Conservation (phyloP, 371 early-diverging fungal genomes). For the Batkoa obscura region DNA sequence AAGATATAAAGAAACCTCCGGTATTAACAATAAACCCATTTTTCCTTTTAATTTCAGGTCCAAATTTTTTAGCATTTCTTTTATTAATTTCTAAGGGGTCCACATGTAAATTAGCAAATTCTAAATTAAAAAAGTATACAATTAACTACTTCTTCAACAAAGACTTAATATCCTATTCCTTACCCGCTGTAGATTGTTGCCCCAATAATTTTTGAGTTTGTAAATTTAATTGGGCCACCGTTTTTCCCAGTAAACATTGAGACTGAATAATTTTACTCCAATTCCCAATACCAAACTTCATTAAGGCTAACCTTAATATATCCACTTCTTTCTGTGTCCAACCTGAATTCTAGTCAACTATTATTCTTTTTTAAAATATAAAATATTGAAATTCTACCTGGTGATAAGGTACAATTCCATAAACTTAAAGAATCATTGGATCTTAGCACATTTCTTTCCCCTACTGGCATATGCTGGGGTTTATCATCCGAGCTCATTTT, state of each 20-base stretch:
- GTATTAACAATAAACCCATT: constrained; percentile 80
- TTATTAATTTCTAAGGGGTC: constrained; percentile 68
- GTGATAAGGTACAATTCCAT: constrained; percentile 84
- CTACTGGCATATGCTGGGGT: constrained; percentile 72
- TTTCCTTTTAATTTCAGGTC: constrained; percentile 64
- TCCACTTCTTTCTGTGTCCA: constrained; percentile 77
- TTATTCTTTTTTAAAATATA: not conserved
- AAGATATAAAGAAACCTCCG: constrained; percentile 23
- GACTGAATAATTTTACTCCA: constrained; percentile 85
- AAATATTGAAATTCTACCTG: constrained; percentile 22
- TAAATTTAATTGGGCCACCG: constrained; percentile 84
- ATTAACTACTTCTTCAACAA: not conserved
- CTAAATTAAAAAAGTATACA: constrained; percentile 14
- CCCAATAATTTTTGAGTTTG: constrained; percentile 83
- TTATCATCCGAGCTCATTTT: constrained; percentile 1
- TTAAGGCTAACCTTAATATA: constrained; percentile 57
- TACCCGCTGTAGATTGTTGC: constrained; percentile 80
- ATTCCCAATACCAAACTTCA: constrained; percentile 81
- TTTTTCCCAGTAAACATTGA: constrained; percentile 71
- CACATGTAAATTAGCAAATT: constrained; percentile 78
- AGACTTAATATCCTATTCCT: not conserved
- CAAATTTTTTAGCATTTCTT: constrained; percentile 57
- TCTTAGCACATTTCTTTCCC: constrained; percentile 72
- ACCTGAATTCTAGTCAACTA: constrained; percentile 17
- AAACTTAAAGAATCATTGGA: constrained; percentile 78